phyloP scores from a whole-genome alignment of 176 grass and related monocot genomes.

The Lolium multiflorum region DNA sequence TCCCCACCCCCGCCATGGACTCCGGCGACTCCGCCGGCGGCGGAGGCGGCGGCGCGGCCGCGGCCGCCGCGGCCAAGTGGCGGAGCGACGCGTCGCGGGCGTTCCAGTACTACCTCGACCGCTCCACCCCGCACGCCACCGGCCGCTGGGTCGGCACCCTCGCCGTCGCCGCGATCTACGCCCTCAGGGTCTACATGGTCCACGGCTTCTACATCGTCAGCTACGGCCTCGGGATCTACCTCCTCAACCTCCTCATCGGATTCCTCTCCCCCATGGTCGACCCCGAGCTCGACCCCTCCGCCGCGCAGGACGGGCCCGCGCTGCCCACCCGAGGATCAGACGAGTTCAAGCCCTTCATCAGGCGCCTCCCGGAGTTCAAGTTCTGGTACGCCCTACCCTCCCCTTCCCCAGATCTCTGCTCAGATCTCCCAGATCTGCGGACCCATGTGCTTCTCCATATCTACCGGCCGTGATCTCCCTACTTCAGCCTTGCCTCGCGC shows the following conservation, averaged over 20 bases:
- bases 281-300: constrained; percentile 69
- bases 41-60: not conserved
- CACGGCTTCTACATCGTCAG: constrained; percentile 92
- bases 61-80: constrained; percentile 64
- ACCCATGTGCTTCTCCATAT: too few species aligned
- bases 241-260: constrained; percentile 93
- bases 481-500: not conserved
- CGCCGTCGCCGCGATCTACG: constrained; percentile 60
- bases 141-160: constrained; percentile 83
- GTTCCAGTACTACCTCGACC: constrained; percentile 91
- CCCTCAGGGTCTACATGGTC: constrained; percentile 70
- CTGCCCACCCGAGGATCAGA: constrained; percentile 83
- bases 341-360: constrained; percentile 97
- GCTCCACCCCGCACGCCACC: constrained; percentile 77
- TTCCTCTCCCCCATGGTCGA: constrained; percentile 97
- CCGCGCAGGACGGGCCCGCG: constrained; percentile 60
- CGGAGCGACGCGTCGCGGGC: constrained; percentile 64
- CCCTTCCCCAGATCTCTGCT: constrained; percentile 25
- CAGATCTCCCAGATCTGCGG: constrained; percentile 37
- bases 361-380: constrained; percentile 95
- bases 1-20: constrained; percentile 46
- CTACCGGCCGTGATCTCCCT: not conserved
- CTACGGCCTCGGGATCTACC: constrained; percentile 94
- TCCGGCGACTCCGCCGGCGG: constrained; percentile 38
- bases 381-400: constrained; percentile 59